These are phyloP conservation scores for Colletotrichum chrysophilum DNA, from an alignment of 2,329 filamentous ascomycete genomes.

Conservation along the genomic window DNA sequence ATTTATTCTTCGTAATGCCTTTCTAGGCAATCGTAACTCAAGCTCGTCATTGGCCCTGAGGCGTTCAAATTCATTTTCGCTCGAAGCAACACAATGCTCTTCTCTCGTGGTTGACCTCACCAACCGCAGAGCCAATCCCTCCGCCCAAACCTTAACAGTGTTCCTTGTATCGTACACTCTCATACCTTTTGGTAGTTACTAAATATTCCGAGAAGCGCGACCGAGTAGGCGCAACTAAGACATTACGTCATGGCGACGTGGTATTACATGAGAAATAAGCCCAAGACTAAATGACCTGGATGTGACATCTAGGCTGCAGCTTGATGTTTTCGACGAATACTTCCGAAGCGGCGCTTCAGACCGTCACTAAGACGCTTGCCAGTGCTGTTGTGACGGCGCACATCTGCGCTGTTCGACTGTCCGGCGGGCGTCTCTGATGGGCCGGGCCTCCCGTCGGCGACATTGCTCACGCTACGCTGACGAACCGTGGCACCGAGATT, in stretches of 20 bases:
- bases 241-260: neutral
- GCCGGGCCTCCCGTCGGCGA: conserved; percentile 28
- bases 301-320: neutral
- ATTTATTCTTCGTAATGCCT: neutral
- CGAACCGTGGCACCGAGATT: conserved; percentile 32
- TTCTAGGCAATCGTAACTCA: neutral
- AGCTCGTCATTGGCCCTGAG: neutral
- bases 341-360: conserved; percentile 59
- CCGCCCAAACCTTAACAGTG: neutral
- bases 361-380: conserved; percentile 53
- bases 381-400: conserved; percentile 45
- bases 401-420: conserved; percentile 27
- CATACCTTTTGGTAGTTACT: neutral
- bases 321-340: conserved; percentile 51
- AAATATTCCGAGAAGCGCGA: neutral
- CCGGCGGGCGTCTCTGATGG: conserved; percentile 21
- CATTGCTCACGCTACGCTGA: conserved; percentile 51
- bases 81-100: neutral
- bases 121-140: neutral
- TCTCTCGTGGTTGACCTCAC: neutral
- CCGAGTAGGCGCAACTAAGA: neutral
- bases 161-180: neutral
- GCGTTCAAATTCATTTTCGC: neutral
- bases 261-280: neutral
- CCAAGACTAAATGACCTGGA: neutral